A percentile compares a stretch with the other conserved stretches of the same genome.
phyloP scores from a whole-genome alignment of 129 eudicot genomes.

The Flaveria sonorensis region DNA sequence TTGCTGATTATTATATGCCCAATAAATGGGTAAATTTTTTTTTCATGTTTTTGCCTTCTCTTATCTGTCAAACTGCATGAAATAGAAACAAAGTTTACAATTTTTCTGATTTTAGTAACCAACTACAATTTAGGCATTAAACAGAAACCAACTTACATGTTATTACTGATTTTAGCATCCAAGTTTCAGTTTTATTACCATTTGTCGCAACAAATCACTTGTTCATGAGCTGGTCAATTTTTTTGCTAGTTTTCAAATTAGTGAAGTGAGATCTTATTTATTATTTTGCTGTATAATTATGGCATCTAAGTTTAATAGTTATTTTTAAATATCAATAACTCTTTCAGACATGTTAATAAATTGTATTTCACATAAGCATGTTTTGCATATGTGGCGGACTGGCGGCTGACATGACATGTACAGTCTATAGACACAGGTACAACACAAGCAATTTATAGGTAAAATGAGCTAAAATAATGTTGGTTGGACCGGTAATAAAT shows the following conservation, averaged over 20 bases:
- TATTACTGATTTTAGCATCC: not conserved
- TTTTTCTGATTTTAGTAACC: not conserved
- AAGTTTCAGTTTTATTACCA: not conserved
- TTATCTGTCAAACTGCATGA: not conserved
- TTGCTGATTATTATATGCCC: constrained; percentile 78
- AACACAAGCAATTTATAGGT: not conserved
- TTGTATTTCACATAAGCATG: not conserved
- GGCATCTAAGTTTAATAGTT: no score
- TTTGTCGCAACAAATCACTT: not conserved
- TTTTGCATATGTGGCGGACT: not conserved
- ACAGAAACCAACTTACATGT: not conserved
- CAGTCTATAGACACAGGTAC: not conserved
- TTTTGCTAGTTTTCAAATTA: not conserved
- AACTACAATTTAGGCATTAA: not conserved
- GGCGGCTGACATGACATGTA: not conserved
- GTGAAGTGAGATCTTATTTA: not conserved
- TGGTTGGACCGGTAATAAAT: not conserved
- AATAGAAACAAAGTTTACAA: not conserved
- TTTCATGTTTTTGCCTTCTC: not conserved
- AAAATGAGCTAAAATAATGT: not conserved
- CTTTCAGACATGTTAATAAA: not conserved
- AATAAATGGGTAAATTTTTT: constrained; percentile 75
- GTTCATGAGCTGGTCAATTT: not conserved
- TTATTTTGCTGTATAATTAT: not conserved
- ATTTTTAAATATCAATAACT: not conserved